phyloP scores from a whole-genome alignment of 192 early-diverging fungal species.

The Coemansia sp. region DNA sequence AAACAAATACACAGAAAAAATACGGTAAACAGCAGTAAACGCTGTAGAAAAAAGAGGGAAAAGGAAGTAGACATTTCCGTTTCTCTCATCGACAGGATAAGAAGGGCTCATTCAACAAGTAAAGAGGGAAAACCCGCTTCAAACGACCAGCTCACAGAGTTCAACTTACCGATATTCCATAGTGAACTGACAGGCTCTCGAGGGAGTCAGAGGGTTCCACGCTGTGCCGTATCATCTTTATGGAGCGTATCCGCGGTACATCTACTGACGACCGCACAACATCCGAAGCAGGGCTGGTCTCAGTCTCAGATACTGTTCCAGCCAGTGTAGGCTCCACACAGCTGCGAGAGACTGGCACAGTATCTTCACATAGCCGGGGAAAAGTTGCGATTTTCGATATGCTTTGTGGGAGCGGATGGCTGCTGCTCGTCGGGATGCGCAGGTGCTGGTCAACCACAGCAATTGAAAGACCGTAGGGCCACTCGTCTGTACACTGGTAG shows the following conservation, averaged over 20 bases:
- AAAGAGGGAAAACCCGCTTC: too few relatives aligned
- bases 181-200: conserved; percentile 40
- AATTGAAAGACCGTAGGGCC: conserved; percentile 10
- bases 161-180: conserved; percentile 36
- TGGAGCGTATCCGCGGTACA: conserved; percentile 17
- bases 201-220: conserved; percentile 26
- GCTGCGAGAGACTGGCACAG: conserved; percentile 12
- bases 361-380: conserved; percentile 12
- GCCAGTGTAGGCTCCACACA: background rate
- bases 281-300: conserved; percentile 11
- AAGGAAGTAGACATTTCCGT: background rate
- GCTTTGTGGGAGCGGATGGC: background rate
- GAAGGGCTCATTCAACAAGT: too few relatives aligned
- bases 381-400: conserved; percentile 6
- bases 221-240: conserved; percentile 45
- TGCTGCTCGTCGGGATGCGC: background rate
- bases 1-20: too few relatives aligned
- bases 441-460: background rate
- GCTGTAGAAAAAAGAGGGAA: background rate
- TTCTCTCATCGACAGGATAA: background rate
- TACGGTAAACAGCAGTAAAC: background rate
- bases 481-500: background rate
- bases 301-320: conserved; percentile 11
- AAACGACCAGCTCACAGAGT: background rate
- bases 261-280: background rate